These are phyloP conservation scores for Mycena haematopus DNA, from an alignment of 768 basidiomycete genomes.

Conservation along the genomic window DNA sequence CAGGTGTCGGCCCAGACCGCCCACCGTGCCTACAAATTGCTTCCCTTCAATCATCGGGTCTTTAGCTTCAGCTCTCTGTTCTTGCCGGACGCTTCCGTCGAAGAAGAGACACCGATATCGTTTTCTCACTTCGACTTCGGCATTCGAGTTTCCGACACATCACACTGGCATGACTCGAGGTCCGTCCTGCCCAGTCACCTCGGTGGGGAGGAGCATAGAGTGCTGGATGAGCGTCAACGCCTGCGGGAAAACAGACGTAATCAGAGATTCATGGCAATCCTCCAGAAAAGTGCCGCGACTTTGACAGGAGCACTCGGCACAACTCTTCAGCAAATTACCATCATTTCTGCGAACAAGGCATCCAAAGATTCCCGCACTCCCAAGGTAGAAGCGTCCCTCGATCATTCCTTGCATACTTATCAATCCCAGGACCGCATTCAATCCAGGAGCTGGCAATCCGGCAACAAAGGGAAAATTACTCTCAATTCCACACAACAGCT, in stretches of 20 bases:
- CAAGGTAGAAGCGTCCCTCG: not conserved
- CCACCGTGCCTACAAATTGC: constrained; percentile 30
- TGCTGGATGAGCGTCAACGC: constrained; percentile 43
- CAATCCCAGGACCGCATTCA: constrained; percentile 3
- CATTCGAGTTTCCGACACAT: constrained; percentile 53
- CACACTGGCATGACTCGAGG: constrained; percentile 66
- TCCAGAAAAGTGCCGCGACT: constrained; percentile 67
- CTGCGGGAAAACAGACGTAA: constrained; percentile 45
- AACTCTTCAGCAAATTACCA: constrained; percentile 58
- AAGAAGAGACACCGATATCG: constrained; percentile 18
- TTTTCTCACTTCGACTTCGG: constrained; percentile 45
- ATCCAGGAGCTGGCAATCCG: not conserved
- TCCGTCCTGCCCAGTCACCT: constrained; percentile 60
- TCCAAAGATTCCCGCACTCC: not conserved
- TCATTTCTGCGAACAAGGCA: constrained; percentile 42
- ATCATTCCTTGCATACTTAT: not conserved
- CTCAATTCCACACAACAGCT: constrained; percentile 42
- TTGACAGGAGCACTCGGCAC: constrained; percentile 68
- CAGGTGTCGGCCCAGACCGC: not conserved
- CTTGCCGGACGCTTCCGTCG: constrained; percentile 27
- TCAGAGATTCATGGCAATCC: constrained; percentile 63
- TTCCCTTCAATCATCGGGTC: constrained; percentile 47
- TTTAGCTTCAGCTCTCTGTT: constrained; percentile 38
- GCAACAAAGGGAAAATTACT: constrained; percentile 12
- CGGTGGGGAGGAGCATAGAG: constrained; percentile 50